These are phyloP conservation scores for Diddensiella transvaalensis DNA, from an alignment of 805 yeast species.

Conservation along the genomic window DNA sequence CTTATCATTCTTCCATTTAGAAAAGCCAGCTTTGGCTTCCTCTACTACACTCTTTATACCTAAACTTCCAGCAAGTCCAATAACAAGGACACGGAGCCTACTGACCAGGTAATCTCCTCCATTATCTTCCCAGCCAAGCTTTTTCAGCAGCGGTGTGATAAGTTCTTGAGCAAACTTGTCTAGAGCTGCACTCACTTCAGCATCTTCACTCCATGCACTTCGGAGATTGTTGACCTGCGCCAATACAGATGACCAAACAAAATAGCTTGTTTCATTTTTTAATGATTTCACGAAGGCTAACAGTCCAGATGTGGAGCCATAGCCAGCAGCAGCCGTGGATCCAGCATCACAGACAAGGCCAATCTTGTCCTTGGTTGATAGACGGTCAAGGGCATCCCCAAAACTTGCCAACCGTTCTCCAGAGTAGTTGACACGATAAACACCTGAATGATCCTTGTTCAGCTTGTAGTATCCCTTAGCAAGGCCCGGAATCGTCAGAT, in stretches of 20 bases:
- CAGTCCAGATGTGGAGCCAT: constrained; percentile 55
- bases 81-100: constrained; percentile 60
- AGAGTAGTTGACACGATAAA: constrained; percentile 69
- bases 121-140: constrained; percentile 58
- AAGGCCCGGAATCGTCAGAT: constrained; percentile 16
- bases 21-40: constrained; percentile 39
- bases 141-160: constrained; percentile 45
- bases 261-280: constrained; percentile 48
- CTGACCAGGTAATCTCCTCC: constrained; percentile 48
- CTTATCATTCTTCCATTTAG: constrained; percentile 41
- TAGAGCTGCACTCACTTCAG: constrained; percentile 43
- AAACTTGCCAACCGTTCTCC: constrained; percentile 66
- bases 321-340: constrained; percentile 67
- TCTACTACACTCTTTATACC: constrained; percentile 46
- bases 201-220: constrained; percentile 38
- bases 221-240: constrained; percentile 35
- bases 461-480: constrained; percentile 42
- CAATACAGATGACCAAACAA: constrained; percentile 56
- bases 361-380: constrained; percentile 72
- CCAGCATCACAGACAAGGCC: constrained; percentile 80
- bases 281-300: constrained; percentile 48
- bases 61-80: constrained; percentile 54
- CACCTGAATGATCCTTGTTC: constrained; percentile 71
- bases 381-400: constrained; percentile 53
- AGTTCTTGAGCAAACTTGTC: constrained; percentile 51